phyloP scores from a whole-genome alignment of 2,329 filamentous ascomycete species.

The Ophiostoma triangulosporum region DNA sequence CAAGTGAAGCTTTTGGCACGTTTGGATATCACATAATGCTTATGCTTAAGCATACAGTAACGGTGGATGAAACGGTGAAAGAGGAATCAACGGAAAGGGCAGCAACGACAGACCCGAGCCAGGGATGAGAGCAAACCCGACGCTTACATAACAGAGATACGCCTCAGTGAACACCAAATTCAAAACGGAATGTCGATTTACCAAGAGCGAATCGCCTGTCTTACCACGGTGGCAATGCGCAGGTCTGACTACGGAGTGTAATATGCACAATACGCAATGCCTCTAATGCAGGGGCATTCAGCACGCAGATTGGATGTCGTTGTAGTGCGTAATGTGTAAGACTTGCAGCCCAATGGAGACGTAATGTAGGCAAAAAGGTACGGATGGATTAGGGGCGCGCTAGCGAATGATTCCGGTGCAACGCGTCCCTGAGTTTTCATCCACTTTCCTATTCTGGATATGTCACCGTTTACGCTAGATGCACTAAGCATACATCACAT shows the following conservation, averaged over 20 bases:
- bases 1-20: too few species aligned
- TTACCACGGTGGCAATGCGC: not conserved
- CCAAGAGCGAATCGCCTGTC: not conserved
- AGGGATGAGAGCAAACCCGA: too few species aligned
- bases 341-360: not conserved
- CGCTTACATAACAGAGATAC: too few species aligned
- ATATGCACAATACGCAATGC: too few species aligned
- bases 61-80: too few species aligned
- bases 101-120: too few species aligned
- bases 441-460: not conserved
- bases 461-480: not conserved
- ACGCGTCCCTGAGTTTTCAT: conserved; percentile 5
- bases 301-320: not conserved
- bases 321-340: not conserved
- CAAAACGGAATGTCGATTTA: not conserved
- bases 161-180: not conserved
- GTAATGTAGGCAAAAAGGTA: not conserved
- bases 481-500: too few species aligned
- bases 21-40: too few species aligned
- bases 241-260: not conserved
- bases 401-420: conserved; percentile 2
- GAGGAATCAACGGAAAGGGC: too few species aligned
- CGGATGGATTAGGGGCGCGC: not conserved
- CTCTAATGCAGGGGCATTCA: not conserved
- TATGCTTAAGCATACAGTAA: too few species aligned